phyloP scores from a whole-genome alignment of 225 moss, liverwort and hornwort species.

The Thuidium tamariscinum region DNA sequence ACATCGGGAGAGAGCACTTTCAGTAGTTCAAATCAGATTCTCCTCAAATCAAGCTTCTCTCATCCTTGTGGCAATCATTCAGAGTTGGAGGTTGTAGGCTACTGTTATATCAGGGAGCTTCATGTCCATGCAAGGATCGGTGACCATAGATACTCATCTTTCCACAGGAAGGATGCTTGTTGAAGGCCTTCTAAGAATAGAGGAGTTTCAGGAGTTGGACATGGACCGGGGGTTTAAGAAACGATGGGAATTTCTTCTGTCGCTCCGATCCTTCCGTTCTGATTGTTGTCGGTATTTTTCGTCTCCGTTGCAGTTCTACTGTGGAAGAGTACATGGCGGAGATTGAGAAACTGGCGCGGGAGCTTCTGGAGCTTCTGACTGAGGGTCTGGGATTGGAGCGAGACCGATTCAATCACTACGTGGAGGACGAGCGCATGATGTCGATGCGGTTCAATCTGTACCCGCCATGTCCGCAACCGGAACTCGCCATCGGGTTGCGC shows the following conservation, averaged over 20 bases:
- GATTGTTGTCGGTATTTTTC: not conserved
- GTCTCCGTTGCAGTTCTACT: conserved; percentile 13
- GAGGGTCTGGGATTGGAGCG: conserved; percentile 42
- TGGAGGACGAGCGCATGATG: conserved; percentile 47
- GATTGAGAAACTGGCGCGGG: conserved; percentile 28
- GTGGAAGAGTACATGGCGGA: conserved; percentile 47
- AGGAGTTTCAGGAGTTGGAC: not conserved
- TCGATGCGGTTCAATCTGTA: conserved; percentile 51
- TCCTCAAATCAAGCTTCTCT: not conserved
- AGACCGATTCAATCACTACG: conserved; percentile 35
- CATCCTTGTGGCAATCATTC: not conserved
- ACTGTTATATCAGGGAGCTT: not conserved
- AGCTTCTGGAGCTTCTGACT: conserved; percentile 39
- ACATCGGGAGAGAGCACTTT: not conserved
- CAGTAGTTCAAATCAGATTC: not conserved
- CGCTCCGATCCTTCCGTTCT: not conserved
- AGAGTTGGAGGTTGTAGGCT: not conserved
- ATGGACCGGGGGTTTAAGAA: not conserved
- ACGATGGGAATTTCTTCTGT: not conserved
- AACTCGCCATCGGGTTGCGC: conserved; percentile 42
- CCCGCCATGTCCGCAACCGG: conserved; percentile 52
- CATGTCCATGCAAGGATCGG: not conserved
- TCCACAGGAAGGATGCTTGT: not conserved
- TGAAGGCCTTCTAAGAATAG: not conserved
- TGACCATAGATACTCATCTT: not conserved